Evolutionary conservation across 2,329 filamentous ascomycete species (phyloP).

Genomic region (Aspergillus alliaceus): DNA sequence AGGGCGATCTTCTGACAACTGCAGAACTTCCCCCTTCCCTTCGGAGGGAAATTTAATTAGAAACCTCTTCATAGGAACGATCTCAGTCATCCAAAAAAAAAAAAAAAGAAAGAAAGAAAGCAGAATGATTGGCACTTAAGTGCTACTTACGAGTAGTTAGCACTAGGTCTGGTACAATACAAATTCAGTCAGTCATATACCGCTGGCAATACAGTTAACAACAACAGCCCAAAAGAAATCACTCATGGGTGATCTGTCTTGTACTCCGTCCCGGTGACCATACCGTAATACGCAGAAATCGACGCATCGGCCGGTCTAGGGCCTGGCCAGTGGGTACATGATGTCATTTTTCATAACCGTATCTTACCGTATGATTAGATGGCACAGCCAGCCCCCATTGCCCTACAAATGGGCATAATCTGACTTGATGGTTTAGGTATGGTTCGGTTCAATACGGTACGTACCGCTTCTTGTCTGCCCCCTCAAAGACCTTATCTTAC

Average conservation of each 20-base stretch:
- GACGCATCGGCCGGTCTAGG: constrained; percentile 32
- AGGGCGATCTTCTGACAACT: neutral
- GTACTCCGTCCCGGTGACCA: constrained; percentile 14
- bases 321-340: constrained; percentile 20
- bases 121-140: neutral
- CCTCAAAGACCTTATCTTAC: neutral
- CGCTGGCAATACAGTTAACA: neutral
- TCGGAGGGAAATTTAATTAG: neutral
- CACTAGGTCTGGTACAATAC: neutral
- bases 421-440: neutral
- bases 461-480: neutral
- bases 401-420: neutral
- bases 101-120: neutral
- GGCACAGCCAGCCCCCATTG: neutral
- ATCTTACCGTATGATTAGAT: constrained; percentile 9
- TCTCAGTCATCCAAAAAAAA: neutral
- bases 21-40: neutral
- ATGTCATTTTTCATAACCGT: constrained; percentile 24
- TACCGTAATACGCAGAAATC: constrained; percentile 15
- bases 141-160: no score
- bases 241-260: constrained; percentile 13
- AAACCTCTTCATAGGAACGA: neutral
- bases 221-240: constrained; percentile 10
- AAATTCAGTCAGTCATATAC: neutral
- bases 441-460: neutral